Conservation (phyloP, 2,329 filamentous ascomycete genomes). For the Hysterium pulicare region DNA sequence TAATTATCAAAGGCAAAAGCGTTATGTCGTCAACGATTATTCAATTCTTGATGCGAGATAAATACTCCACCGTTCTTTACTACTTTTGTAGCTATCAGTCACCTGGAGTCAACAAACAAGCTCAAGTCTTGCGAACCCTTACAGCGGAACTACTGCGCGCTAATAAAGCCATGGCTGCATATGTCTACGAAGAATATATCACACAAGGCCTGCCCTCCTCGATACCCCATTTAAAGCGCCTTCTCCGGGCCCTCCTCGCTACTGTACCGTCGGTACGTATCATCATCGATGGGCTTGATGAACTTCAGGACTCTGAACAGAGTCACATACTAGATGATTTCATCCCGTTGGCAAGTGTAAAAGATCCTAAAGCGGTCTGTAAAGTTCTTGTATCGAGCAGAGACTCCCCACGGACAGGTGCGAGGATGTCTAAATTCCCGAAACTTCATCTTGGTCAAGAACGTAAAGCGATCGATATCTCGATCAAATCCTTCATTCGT, state of each 20-base stretch:
- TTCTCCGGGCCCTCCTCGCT: conserved; percentile 14
- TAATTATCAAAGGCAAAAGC: conserved; percentile 17
- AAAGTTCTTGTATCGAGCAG: conserved; percentile 13
- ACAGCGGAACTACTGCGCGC: conserved; percentile 18
- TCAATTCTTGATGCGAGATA: conserved; percentile 8
- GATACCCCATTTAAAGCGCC: conserved; percentile 11
- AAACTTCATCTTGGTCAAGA: neutral
- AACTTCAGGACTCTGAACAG: conserved; percentile 17
- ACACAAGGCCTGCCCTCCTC: conserved; percentile 13
- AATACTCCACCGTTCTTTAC: conserved; percentile 10
- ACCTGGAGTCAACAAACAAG: conserved; percentile 9
- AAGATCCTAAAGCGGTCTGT: conserved; percentile 4
- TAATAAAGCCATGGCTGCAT: conserved; percentile 16
- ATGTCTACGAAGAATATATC: conserved; percentile 22
- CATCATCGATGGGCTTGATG: conserved; percentile 28
- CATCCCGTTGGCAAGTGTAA: conserved; percentile 5
- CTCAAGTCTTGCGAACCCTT: conserved; percentile 17
- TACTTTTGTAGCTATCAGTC: conserved; percentile 20
- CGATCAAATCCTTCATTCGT: neutral
- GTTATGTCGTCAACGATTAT: conserved; percentile 15
- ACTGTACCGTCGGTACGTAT: conserved; percentile 14
- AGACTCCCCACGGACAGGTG: conserved; percentile 1
- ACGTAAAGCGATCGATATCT: neutral
- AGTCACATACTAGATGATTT: conserved; percentile 17
- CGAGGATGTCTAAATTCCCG: neutral